phyloP scores from a whole-genome alignment of 805 yeast genomes.

The Debaryomyces hansenii region DNA sequence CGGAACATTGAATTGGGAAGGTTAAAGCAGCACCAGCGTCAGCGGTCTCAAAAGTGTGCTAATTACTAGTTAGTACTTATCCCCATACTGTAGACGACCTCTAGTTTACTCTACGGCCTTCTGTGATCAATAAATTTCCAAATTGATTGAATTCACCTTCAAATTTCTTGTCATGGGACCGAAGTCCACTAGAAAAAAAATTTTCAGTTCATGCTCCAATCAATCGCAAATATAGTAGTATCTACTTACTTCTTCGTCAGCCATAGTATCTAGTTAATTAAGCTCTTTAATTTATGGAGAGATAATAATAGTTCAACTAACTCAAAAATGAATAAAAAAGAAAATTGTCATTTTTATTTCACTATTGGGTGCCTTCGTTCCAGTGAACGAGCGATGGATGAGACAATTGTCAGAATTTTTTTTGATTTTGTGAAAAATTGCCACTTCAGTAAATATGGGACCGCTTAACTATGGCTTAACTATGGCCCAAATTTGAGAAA shows the following conservation, averaged over 20 bases:
- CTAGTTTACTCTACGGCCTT: too few relatives aligned
- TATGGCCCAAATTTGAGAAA: not conserved
- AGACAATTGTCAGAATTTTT: constrained; percentile 2
- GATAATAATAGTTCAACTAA: not conserved
- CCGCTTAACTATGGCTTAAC: constrained; percentile 2
- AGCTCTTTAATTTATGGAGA: not conserved
- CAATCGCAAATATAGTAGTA: not conserved
- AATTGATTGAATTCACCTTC: too few relatives aligned
- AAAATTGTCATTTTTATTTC: not conserved
- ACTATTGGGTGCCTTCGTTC: too few relatives aligned
- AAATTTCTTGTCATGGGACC: too few relatives aligned
- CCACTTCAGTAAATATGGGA: constrained; percentile 1
- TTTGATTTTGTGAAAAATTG: not conserved
- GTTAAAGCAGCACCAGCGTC: constrained; percentile 99
- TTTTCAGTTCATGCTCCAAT: too few relatives aligned
- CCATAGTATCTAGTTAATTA: constrained; percentile 4
- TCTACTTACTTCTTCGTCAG: constrained; percentile 13
- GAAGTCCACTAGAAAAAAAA: too few relatives aligned
- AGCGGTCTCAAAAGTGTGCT: constrained; percentile 96
- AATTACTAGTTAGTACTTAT: constrained; percentile 23
- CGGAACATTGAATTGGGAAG: constrained; percentile 99
- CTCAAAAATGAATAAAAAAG: not conserved
- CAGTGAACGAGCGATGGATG: constrained; percentile 1
- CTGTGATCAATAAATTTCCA: too few relatives aligned
- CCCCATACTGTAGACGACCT: not conserved